Evolutionary conservation across 2,329 filamentous ascomycete species (phyloP).

Genomic region (Diaporthe amygdali): DNA sequence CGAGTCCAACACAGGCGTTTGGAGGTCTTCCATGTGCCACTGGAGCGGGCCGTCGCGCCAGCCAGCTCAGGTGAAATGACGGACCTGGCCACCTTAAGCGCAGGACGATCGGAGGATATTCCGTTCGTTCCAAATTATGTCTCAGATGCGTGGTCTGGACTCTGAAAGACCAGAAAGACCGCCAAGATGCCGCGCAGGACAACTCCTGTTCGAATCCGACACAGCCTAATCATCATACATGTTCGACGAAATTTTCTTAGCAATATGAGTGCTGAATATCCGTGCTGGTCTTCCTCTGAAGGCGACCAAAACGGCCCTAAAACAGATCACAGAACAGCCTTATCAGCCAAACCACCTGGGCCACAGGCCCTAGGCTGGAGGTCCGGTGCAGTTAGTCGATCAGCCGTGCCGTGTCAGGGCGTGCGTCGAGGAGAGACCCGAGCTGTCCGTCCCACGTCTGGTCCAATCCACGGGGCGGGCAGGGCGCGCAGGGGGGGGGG

Average conservation of each 20-base stretch:
- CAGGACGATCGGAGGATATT: background rate
- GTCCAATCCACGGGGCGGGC: background rate
- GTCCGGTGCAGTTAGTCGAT: constrained; percentile 13
- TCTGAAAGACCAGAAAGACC: background rate
- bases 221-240: too few relatives aligned
- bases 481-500: background rate
- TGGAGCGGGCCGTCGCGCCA: constrained; percentile 3
- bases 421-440: background rate
- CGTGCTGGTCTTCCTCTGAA: too few relatives aligned
- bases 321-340: background rate
- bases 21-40: background rate
- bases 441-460: constrained; percentile 9
- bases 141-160: background rate
- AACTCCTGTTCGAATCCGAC: too few relatives aligned
- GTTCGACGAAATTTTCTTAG: too few relatives aligned
- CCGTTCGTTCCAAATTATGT: background rate
- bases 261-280: too few relatives aligned
- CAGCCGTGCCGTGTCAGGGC: constrained; percentile 5
- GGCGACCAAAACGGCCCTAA: background rate
- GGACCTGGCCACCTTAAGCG: background rate
- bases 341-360: background rate
- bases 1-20: background rate
- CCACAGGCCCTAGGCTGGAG: background rate
- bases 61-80: background rate
- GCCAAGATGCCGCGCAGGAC: too few relatives aligned